Base-by-base conservation (phyloP, 768 basidiomycete species). In the Plicaturopsis crispa region DNA sequence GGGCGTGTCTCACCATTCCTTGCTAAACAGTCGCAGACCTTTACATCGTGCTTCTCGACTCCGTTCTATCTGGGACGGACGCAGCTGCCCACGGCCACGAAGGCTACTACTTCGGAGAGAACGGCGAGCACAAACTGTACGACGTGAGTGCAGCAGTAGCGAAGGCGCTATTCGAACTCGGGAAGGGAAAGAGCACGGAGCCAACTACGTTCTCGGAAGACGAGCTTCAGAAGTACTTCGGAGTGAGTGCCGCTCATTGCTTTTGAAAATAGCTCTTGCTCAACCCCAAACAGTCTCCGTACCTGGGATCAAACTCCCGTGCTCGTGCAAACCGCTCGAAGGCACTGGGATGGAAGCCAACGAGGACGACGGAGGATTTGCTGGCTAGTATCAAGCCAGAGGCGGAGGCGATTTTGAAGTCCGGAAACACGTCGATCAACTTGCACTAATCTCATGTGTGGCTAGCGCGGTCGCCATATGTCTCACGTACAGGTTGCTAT, bases 321-420 rank as follows among this genome's bases (percentile, higher is more conserved):
- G 63, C 60, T 48, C 52, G 55, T 1, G 59, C 49, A 3, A 59
- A 55, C 24, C 61, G 57, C 33, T 60, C 66, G 2, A 51, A 58
- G 16, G 35, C 60, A 5, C 50, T 73, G 41, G 71, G 72, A 4
- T 73, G 72, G 71, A 62, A 60, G 36, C 70, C 70, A 1, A 56
- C 48, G 13, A 58, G 66, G 40, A 62, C 59, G 1, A 69, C 52
- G 5, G 38, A 35, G 11, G 69, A 72, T 39, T 47, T 76, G 51
- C 41, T 70, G 32, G 63, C 54, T 10, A 67, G 64, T 45, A 57
- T 74, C 40, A 52, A 51, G 33, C 49, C 55, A 1, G 69, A 74
- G 44, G 57, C 69, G 18, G 54, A 62, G 20, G 52, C 51, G 12
- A 24, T 55, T 8, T 32, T 53, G 14, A 28, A 28, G 10, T 8